phyloP scores from a whole-genome alignment of 345 rosid genomes.

The Psidium guajava region DNA sequence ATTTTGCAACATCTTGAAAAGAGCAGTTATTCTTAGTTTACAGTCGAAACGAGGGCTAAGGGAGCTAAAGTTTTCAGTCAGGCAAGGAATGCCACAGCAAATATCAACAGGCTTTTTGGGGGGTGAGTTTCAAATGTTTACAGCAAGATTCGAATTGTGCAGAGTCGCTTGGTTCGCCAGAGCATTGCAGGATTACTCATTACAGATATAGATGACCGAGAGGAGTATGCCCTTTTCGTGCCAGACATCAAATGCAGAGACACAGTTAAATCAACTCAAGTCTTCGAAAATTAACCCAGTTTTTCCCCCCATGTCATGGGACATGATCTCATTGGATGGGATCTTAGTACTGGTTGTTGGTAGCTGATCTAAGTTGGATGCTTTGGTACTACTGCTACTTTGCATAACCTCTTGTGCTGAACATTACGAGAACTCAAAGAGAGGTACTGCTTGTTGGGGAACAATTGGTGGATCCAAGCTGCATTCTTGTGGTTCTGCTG shows the following conservation, averaged over 20 bases:
- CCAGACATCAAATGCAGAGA: not conserved
- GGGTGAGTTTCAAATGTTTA: not conserved
- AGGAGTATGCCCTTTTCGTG: not conserved
- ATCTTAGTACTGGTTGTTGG: not conserved
- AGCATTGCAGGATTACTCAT: not conserved
- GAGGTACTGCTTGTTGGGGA: not conserved
- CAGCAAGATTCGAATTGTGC: not conserved
- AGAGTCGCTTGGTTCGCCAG: not conserved
- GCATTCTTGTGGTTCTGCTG: not conserved
- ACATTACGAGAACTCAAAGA: not conserved
- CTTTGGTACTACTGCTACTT: not conserved
- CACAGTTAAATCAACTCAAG: not conserved
- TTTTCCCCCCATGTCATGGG: not conserved
- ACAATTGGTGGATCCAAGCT: not conserved
- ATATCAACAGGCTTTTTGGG: not conserved
- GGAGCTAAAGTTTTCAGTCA: not conserved
- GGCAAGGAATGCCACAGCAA: not conserved
- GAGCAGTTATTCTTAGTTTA: not conserved
- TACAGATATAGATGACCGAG: not conserved
- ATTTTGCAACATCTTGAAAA: not conserved
- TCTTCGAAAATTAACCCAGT: not conserved
- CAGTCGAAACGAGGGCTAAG: not conserved
- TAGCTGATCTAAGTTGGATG: not conserved
- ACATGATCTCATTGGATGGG: not conserved
- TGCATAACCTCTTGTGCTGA: not conserved